Base-by-base conservation (phyloP, 768 basidiomycete genomes). In the Kwoniella botswanensis region DNA sequence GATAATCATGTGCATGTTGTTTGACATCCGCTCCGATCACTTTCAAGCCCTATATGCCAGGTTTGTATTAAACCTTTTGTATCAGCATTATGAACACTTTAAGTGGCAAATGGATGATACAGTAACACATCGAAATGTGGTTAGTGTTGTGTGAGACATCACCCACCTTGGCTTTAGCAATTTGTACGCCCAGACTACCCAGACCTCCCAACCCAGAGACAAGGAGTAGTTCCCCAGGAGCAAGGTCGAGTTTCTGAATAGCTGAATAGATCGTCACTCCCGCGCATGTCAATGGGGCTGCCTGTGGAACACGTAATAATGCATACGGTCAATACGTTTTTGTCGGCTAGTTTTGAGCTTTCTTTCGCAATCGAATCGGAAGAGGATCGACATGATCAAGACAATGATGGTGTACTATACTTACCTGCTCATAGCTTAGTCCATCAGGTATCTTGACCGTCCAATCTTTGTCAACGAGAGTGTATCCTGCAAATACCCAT, bases 241-340 rank as follows among this genome's bases (percentile, higher is more conserved):
- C 63, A 24, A 74, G 41, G 15, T 63, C 35, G 15, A 44, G 22
- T 52, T 44, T 67, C 35, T 61, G 55, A 46, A 74, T 74, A 43
- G 65, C 61, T 44, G 35, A 24, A 44, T 74, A 74, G 46, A 74
- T 74, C 2, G 73, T 71, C 54, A 71, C 53, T 2, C 73, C 73
- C n/a, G 73, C 73, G 55, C 73, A 74, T 15, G 65, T 71, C 52
- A 74, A 41, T 50, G 73, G 70, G 21, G 73, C 70, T 9, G 73
- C 73, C 65, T 74, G 61, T 9, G 9, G 3, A 26, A 3, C 26
- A 26, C 26, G 26, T 26, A 26, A 26, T 26, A 5, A n/a, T 26
- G 18, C 10, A 61, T n/a, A 56, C 13, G 15, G 15, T 22, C 55
- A 56, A 15, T 29, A 5, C 15, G 9, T 56, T 4, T 59, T 18